Conservation (phyloP, 148 eudicot species). For the Fagopyrum tataricum region DNA sequence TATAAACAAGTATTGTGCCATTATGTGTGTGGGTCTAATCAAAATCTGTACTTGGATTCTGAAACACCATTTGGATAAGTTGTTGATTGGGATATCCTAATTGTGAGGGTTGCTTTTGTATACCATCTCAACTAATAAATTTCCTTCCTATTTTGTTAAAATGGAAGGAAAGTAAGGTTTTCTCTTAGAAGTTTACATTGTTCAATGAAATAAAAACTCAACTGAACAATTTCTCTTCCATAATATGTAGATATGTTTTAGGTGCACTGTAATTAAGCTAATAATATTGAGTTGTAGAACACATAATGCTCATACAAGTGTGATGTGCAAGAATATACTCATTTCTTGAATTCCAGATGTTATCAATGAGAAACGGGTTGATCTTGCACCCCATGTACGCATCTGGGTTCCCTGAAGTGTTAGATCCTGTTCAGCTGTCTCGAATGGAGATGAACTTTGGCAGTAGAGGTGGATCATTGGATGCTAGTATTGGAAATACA, state of each 20-base stretch:
- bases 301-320: background rate
- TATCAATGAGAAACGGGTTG: slow-evolving; percentile 77
- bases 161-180: too few species aligned
- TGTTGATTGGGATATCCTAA: too few species aligned
- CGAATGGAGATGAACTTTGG: slow-evolving; percentile 34
- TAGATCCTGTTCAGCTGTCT: slow-evolving; percentile 45
- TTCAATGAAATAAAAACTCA: background rate
- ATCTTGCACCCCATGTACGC: slow-evolving; percentile 61
- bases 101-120: background rate
- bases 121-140: background rate
- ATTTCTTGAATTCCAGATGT: slow-evolving; percentile 39
- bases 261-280: background rate
- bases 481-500: slow-evolving; percentile 17
- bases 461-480: slow-evolving; percentile 24
- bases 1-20: background rate
- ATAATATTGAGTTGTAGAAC: background rate
- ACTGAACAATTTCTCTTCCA: too few species aligned
- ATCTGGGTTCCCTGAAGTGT: slow-evolving; percentile 52
- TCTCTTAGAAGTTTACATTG: background rate
- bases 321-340: background rate
- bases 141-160: background rate
- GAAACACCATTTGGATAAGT: background rate
- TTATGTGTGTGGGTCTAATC: background rate
- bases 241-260: background rate
- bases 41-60: background rate